Evolutionary conservation across 176 grass and related monocot species (phyloP).

Genomic region (Aegilops tauschii): DNA sequence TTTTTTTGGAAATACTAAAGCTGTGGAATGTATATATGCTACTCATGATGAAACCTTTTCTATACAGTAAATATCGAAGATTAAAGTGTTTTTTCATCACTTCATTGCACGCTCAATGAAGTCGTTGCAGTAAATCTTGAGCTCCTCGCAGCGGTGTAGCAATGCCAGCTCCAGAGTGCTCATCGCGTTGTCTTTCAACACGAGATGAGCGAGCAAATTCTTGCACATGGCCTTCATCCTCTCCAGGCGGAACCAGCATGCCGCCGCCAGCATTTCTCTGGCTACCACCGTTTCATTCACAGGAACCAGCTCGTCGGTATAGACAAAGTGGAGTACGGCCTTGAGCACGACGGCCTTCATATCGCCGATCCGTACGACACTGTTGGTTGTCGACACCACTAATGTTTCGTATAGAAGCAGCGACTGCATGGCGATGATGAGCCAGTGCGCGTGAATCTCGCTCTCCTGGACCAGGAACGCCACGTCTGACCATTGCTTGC

Average conservation of each 20-base stretch:
- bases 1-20: no score
- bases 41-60: not conserved
- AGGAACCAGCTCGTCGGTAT: not conserved
- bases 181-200: not conserved
- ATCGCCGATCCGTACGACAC: not conserved
- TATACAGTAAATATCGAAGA: not conserved
- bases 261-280: not conserved
- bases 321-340: not conserved
- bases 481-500: not conserved
- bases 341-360: not conserved
- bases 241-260: not conserved
- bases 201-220: not conserved
- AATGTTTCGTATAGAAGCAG: not conserved
- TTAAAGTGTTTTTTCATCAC: not conserved
- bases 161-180: not conserved
- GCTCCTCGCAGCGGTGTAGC: not conserved
- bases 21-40: no score
- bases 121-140: not conserved
- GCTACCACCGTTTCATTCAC: not conserved
- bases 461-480: not conserved
- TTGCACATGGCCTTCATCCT: not conserved
- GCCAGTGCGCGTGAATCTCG: not conserved
- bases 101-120: not conserved
- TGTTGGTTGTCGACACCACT: not conserved
- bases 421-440: not conserved